Evolutionary conservation across 2,329 filamentous ascomycete species (phyloP).

Genomic region (Cadophora luteo-olivacea): DNA sequence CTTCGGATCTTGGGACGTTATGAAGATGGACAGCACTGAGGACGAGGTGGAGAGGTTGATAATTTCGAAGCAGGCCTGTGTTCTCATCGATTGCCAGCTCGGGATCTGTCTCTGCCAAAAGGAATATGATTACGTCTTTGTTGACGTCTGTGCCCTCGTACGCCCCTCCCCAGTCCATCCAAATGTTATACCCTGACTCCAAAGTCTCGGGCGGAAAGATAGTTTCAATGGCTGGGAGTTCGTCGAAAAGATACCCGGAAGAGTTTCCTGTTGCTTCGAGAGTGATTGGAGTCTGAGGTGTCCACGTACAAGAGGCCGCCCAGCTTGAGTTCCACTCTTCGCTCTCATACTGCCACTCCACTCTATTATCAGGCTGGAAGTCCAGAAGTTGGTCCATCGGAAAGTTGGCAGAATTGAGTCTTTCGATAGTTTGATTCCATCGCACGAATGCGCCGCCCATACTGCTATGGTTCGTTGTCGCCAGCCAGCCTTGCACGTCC

Average conservation of each 20-base stretch:
- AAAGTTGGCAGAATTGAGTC: neutral
- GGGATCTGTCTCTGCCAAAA: no score
- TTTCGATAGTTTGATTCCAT: neutral
- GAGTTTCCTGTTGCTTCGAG: neutral
- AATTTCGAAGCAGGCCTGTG: no score
- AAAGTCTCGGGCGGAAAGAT: no score
- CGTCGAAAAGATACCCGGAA: no score
- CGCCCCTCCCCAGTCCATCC: no score
- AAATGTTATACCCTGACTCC: no score
- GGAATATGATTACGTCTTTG: no score
- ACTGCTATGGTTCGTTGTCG: neutral
- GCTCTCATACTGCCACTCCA: slow-evolving; percentile 1
- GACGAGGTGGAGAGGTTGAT: no score
- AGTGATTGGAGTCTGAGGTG: neutral
- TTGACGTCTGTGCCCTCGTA: no score
- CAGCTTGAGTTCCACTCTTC: neutral
- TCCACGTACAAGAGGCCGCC: neutral
- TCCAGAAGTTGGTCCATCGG: neutral
- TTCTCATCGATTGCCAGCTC: no score
- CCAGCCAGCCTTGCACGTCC: neutral
- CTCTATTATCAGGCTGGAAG: neutral
- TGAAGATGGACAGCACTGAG: no score
- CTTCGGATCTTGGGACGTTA: no score
- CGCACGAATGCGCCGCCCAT: neutral
- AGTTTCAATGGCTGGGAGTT: neutral